Evolutionary conservation across 768 basidiomycete genomes (phyloP).

Genomic region (Rhodotorula toruloides): DNA sequence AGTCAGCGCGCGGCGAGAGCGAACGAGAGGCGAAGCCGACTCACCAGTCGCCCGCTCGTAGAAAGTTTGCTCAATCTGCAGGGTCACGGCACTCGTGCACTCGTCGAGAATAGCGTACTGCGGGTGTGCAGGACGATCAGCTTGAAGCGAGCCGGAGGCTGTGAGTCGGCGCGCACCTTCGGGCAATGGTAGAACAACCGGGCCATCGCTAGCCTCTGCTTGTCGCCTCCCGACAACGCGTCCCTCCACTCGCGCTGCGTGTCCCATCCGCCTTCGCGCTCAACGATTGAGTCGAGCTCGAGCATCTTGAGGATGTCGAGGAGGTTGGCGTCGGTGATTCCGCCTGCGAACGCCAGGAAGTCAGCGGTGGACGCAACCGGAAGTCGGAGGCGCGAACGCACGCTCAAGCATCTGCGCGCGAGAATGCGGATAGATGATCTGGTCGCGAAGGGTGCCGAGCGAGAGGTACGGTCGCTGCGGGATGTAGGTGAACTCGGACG

Average conservation of each 20-base stretch:
- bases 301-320: slow-evolving; percentile 66
- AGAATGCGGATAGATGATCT: slow-evolving; percentile 91
- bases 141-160: neutral
- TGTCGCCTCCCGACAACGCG: slow-evolving; percentile 86
- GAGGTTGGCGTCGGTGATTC: slow-evolving; percentile 69
- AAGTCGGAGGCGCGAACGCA: slow-evolving; percentile 47
- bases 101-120: slow-evolving; percentile 96
- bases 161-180: no score
- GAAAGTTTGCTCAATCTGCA: slow-evolving; percentile 88
- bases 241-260: slow-evolving; percentile 86
- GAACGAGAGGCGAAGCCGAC: neutral
- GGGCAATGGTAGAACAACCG: slow-evolving; percentile 91
- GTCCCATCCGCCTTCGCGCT: slow-evolving; percentile 96
- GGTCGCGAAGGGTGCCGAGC: slow-evolving; percentile 86
- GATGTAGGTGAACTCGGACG: slow-evolving; percentile 84
- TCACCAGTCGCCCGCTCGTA: slow-evolving; percentile 76
- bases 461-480: slow-evolving; percentile 95
- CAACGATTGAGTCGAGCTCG: slow-evolving; percentile 78
- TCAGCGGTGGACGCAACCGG: neutral
- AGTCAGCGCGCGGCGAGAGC: neutral
- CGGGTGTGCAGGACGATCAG: neutral
- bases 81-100: slow-evolving; percentile 87
- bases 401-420: slow-evolving; percentile 68
- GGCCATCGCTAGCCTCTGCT: slow-evolving; percentile 96
- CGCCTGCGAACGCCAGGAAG: slow-evolving; percentile 51